Conservation (phyloP, 2,329 filamentous ascomycete genomes). For the Aspergillus novoparasiticus region DNA sequence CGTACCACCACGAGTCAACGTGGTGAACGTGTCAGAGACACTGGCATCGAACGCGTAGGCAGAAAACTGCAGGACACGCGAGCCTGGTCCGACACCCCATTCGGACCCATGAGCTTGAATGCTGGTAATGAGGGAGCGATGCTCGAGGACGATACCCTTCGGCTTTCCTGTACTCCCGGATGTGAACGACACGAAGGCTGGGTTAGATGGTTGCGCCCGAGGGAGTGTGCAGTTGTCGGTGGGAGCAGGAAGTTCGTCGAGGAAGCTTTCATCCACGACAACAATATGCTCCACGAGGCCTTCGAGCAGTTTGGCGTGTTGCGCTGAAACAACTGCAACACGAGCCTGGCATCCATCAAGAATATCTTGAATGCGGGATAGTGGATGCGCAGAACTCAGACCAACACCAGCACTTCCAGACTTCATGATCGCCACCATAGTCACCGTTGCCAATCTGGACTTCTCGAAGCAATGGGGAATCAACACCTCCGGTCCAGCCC, state of each 20-base stretch:
- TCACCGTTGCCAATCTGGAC: constrained; percentile 5
- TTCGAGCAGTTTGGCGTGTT: background rate
- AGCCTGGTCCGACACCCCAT: background rate
- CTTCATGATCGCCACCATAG: constrained; percentile 7
- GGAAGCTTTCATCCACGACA: constrained; percentile 1
- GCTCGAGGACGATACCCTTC: constrained; percentile 5
- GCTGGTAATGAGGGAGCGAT: background rate
- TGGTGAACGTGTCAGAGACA: constrained; percentile 2
- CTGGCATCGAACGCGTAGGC: constrained; percentile 1
- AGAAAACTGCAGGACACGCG: constrained; percentile 9
- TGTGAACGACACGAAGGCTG: constrained; percentile 2
- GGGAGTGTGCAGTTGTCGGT: background rate
- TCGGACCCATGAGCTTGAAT: background rate
- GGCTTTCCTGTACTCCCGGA: constrained; percentile 6
- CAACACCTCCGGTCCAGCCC: constrained; percentile 22
- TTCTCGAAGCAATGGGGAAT: constrained; percentile 12
- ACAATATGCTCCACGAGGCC: background rate
- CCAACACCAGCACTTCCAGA: constrained; percentile 11
- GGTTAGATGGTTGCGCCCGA: background rate
- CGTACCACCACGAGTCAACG: background rate
- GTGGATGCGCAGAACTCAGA: constrained; percentile 8
- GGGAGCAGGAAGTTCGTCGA: constrained; percentile 4
- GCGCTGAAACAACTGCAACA: background rate
- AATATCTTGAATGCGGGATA: constrained; percentile 9
- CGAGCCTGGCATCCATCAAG: background rate